Evolutionary conservation across 2,329 filamentous ascomycete genomes (phyloP).

Genomic region (Sporothrix inflata): DNA sequence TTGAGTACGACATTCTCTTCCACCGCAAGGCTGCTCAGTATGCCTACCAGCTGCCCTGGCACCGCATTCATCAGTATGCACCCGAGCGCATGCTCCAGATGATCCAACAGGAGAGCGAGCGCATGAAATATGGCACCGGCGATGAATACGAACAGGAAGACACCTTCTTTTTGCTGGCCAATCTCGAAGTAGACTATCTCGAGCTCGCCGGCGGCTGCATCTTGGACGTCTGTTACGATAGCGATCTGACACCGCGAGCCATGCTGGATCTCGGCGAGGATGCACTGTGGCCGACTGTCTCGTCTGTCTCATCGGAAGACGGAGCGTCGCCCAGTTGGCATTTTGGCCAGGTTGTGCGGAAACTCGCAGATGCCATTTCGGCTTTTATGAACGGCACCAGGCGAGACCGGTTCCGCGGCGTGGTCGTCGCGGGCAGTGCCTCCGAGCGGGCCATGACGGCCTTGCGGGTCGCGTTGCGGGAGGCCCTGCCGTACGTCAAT

Average conservation of each 20-base stretch:
- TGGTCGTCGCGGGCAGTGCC: slow-evolving; percentile 15
- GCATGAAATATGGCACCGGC: no score
- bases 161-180: background rate
- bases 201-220: slow-evolving; percentile 14
- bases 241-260: slow-evolving; percentile 6
- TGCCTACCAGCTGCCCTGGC: slow-evolving; percentile 20
- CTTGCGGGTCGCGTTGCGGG: slow-evolving; percentile 15
- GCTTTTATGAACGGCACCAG: background rate
- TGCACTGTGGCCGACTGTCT: slow-evolving; percentile 22
- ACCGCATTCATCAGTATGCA: no score
- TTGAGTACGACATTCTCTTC: slow-evolving; percentile 19
- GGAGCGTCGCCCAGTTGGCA: slow-evolving; percentile 1
- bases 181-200: slow-evolving; percentile 1
- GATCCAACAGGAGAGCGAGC: no score
- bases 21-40: background rate
- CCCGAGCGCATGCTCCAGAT: no score
- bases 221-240: background rate
- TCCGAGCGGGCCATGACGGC: slow-evolving; percentile 21
- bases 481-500: slow-evolving; percentile 16
- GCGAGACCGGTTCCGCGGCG: background rate
- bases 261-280: slow-evolving; percentile 17
- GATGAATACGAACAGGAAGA: slow-evolving; percentile 9
- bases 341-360: background rate
- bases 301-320: no score
- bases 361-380: background rate